A percentile compares a stretch with the other conserved stretches of the same genome.
Conservation (phyloP, 1,284 basidiomycete genomes). For the Stereum hirsutum region DNA sequence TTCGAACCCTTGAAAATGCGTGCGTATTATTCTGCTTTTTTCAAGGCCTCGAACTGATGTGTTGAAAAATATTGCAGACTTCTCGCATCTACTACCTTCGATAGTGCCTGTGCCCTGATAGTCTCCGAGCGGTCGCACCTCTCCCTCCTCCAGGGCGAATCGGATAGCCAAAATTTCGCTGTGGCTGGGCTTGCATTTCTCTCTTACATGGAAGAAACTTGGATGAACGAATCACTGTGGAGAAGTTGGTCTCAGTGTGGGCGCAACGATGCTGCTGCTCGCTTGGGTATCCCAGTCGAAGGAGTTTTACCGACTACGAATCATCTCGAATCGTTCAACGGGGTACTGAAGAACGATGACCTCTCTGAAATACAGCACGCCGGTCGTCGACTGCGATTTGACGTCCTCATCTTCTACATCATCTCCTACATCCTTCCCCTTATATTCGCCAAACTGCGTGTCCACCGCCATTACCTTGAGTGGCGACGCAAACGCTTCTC, state of each 20-base stretch:
- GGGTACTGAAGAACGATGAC: slow-evolving; percentile 23
- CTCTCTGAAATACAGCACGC: slow-evolving; percentile 17
- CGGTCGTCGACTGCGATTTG: slow-evolving; percentile 20
- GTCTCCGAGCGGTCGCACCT: too few species aligned
- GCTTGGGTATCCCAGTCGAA: slow-evolving; percentile 16
- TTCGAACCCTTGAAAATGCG: too few species aligned
- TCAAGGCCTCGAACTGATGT: too few species aligned
- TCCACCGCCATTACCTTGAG: neutral
- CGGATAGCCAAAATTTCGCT: too few species aligned
- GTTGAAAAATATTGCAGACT: too few species aligned
- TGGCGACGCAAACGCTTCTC: slow-evolving; percentile 3
- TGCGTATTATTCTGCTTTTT: too few species aligned
- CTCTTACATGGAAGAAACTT: slow-evolving; percentile 12
- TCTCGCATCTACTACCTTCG: too few species aligned
- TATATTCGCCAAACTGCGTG: slow-evolving; percentile 12
- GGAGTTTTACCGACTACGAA: slow-evolving; percentile 28
- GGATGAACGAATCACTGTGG: slow-evolving; percentile 17
- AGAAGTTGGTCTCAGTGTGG: slow-evolving; percentile 21
- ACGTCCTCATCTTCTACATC: slow-evolving; percentile 19
- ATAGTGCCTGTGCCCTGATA: too few species aligned
- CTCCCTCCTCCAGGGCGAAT: too few species aligned
- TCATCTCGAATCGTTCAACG: slow-evolving; percentile 31
- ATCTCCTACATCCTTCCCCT: slow-evolving; percentile 16
- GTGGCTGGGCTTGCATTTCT: slow-evolving; percentile 8
- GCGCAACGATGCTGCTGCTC: slow-evolving; percentile 14